A percentile compares a stretch with the other conserved stretches of the same genome.
phyloP scores from a whole-genome alignment of 495 filamentous ascomycete genomes.

The Tuber magnatum region DNA sequence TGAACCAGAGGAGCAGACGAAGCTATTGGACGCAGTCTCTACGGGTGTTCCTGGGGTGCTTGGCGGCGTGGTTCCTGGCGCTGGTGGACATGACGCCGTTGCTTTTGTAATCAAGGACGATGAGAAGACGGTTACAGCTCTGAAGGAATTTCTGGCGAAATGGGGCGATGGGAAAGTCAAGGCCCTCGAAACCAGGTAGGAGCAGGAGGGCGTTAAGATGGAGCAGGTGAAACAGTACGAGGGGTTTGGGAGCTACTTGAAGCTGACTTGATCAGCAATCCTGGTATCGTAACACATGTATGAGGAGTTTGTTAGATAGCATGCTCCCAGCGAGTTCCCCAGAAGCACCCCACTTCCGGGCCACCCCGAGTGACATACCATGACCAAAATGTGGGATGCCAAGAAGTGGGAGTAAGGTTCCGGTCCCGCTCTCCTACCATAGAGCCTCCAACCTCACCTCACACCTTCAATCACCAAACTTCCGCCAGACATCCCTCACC shows the following conservation, averaged over 20 bases:
- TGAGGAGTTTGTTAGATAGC: neutral
- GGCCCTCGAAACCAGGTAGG: slow-evolving; percentile 73
- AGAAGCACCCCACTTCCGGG: neutral
- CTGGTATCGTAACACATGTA: neutral
- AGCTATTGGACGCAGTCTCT: slow-evolving; percentile 64
- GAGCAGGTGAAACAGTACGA: slow-evolving; percentile 58
- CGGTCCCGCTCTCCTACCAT: neutral
- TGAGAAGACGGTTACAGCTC: slow-evolving; percentile 53
- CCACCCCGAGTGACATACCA: neutral
- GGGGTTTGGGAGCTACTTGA: slow-evolving; percentile 50
- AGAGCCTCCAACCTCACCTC: neutral
- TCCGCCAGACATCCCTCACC: neutral
- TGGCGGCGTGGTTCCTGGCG: slow-evolving; percentile 88
- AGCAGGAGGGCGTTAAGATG: slow-evolving; percentile 70
- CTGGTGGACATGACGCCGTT: slow-evolving; percentile 89
- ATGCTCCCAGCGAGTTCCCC: neutral
- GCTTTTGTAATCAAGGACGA: slow-evolving; percentile 72
- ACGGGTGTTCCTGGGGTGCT: slow-evolving; percentile 67
- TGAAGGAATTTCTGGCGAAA: slow-evolving; percentile 56
- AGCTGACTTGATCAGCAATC: neutral
- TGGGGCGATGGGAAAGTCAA: slow-evolving; percentile 65
- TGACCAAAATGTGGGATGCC: neutral
- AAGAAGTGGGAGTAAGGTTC: neutral
- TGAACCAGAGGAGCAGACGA: slow-evolving; percentile 79
- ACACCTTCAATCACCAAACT: neutral